These are phyloP conservation scores for Mangifera indica DNA, from an alignment of 345 rosid species.

Conservation along the genomic window DNA sequence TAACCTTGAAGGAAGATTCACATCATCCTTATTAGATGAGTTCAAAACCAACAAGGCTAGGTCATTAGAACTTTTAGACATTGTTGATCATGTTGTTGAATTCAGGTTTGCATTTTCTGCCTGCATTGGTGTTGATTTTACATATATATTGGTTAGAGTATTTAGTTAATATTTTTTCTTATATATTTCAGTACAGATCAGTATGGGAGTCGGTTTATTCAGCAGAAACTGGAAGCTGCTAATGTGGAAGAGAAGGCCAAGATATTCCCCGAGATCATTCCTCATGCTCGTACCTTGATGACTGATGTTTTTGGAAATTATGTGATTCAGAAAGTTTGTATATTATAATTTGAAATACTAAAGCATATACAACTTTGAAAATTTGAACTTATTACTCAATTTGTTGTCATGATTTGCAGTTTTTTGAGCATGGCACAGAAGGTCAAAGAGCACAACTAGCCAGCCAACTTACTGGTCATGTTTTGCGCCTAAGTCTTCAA, in stretches of 20 bases:
- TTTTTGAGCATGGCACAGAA: conserved; percentile 85
- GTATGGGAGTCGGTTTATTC: conserved; percentile 95
- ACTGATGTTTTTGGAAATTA: conserved; percentile 99
- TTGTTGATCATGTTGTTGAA: conserved; percentile 73
- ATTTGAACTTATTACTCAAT: conserved; percentile 14
- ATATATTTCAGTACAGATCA: conserved; percentile 77
- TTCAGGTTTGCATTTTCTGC: conserved; percentile 58
- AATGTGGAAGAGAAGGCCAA: conserved; percentile 68
- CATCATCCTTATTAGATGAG: conserved; percentile 69
- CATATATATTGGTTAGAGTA: conserved; percentile 10
- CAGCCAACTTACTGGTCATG: conserved; percentile 76
- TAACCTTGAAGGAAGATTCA: conserved; percentile 47
- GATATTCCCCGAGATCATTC: conserved; percentile 78
- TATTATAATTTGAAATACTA: conserved; percentile 14
- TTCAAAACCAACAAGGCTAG: conserved; percentile 79
- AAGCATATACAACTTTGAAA: background rate
- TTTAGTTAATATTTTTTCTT: conserved; percentile 16
- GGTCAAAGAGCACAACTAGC: conserved; percentile 79
- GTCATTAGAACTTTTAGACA: conserved; percentile 72
- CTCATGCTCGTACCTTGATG: conserved; percentile 84
- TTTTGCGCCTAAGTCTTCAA: conserved; percentile 84
- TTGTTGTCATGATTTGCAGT: conserved; percentile 49
- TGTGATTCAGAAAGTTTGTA: conserved; percentile 81
- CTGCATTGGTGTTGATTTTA: conserved; percentile 16
- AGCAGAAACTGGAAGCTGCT: conserved; percentile 91